phyloP scores from a whole-genome alignment of 495 filamentous ascomycete species.

The Mytilinidion resinicola region DNA sequence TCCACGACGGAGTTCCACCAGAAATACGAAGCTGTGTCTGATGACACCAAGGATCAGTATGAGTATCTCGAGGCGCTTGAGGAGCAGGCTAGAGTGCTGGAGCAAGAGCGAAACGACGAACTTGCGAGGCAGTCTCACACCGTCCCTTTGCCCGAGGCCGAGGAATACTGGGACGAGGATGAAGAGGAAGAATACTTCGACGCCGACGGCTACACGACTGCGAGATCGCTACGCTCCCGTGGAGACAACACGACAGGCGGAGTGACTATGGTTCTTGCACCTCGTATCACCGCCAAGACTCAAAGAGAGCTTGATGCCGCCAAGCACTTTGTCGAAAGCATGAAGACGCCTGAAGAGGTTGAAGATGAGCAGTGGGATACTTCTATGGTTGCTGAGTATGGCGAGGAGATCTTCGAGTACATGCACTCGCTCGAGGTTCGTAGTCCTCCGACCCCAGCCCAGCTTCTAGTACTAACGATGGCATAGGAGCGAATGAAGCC shows the following conservation, averaged over 20 bases:
- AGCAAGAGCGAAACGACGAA: slow-evolving; percentile 28
- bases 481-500: slow-evolving; percentile 70
- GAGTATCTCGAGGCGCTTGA: slow-evolving; percentile 30
- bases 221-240: slow-evolving; percentile 64
- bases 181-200: slow-evolving; percentile 72
- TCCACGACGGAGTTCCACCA: slow-evolving; percentile 2
- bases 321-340: slow-evolving; percentile 57
- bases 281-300: slow-evolving; percentile 55
- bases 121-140: slow-evolving; percentile 16
- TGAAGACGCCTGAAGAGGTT: slow-evolving; percentile 55
- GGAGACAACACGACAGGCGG: slow-evolving; percentile 75
- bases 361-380: slow-evolving; percentile 88
- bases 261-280: slow-evolving; percentile 66
- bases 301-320: slow-evolving; percentile 64
- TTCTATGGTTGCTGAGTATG: slow-evolving; percentile 98
- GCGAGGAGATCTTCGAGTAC: slow-evolving; percentile 89
- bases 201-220: slow-evolving; percentile 75
- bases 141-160: slow-evolving; percentile 47
- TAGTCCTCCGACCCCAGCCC: background rate
- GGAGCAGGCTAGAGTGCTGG: slow-evolving; percentile 22
- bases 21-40: background rate
- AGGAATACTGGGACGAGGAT: slow-evolving; percentile 72
- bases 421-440: slow-evolving; percentile 85
- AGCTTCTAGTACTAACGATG: background rate
- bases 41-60: slow-evolving; percentile 14